Evolutionary conservation across 805 yeast genomes (phyloP), one percentile per base, ranked within the genome.

Genomic region (Tetrapisispora taiwanensis): DNA sequence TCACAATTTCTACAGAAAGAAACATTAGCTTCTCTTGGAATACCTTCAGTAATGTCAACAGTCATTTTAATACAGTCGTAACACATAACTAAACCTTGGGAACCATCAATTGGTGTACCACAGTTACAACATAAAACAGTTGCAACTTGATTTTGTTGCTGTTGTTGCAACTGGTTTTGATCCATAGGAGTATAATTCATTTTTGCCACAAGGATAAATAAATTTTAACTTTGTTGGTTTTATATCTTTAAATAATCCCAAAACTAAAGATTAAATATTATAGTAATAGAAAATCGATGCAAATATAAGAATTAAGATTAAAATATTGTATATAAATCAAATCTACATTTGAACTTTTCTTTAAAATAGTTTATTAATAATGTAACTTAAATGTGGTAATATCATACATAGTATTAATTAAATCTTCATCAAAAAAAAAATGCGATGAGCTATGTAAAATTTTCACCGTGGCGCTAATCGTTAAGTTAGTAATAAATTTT

Each of bases 1-100:
- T 92, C 98, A 76, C 98, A 92, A 71, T 89, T 89, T 73, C 97
- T 76, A 70, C 98, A 92, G 62, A 89, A 92, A 26, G 94, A 85
- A 40, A 92, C 71, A 53, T 87, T 84, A 8, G 95, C 90, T 63
- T 92, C 97, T 65, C 97, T 77, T 42, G 97, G 97, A 44, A 84
- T 81, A 38, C 95, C 96, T 53, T 82, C 87, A 1, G 98, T 88
- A 55, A 92, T 87, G 63, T 90, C 97, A 47, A 87, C 92, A 2
- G 87, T 87, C 59, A 90, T 70, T 65, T 87, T 86, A 62, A 92
- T 85, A 78, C 99, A 92, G 67, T 92, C 97, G 72, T 85, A 81
- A 70, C 98, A 92, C 95, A 90, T 87, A 24, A 88, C 95, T 46
- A 89, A 69, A 13, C 96, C 95, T 22, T 78, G 69, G 20, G 97